Base-by-base conservation (phyloP, 352 stramenopile genomes). In the Pythium diclinum region DNA sequence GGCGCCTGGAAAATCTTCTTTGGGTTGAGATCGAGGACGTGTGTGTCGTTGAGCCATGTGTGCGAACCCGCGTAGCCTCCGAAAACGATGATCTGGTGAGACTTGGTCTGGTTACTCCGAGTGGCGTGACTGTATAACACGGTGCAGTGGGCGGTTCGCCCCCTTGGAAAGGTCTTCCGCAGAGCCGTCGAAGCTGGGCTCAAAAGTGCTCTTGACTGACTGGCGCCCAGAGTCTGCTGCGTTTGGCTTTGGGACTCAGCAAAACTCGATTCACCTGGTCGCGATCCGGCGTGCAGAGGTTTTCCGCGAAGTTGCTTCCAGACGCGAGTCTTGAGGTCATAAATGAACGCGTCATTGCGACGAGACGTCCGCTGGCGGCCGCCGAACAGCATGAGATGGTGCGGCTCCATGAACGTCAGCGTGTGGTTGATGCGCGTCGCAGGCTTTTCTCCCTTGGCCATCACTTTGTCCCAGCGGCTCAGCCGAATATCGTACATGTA, bases 361-460 rank as follows among this genome's bases (percentile, higher is more conserved):
- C 81, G 80, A 30, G 74, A 52, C 30, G 70, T 59, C 7, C 73
- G 70, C 46, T 80, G 71, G 17, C 81, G 57, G 32, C 83, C 83
- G 47, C 81, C 83, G 70, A 91, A 89, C 2, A 91, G 46, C 46
- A 91, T 57, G 30, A 89, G 59, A 56, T 88, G 74, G 17, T 84
- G 52, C 0, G 83, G 72, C 1, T 65, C 30, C 19, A 67, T 61
- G 10, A 81, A 87, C 25, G 77, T 88, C 19, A 91, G 65, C 47
- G 83, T 78, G 63, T 89, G 83, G 59, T 85, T 86, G 54, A 87
- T 78, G 11, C 83, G 80, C 46, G 77, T 74, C 0, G 68, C 74
- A 0, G 83, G 83, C 52, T 74, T 73, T 10, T 85, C 77, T 9
- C 77, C 79, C 14, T 42, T 59, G 6, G 71, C 68, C 7, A 63